Base-by-base conservation (phyloP, 768 basidiomycete species). In the Boletus vermiculosoides region DNA sequence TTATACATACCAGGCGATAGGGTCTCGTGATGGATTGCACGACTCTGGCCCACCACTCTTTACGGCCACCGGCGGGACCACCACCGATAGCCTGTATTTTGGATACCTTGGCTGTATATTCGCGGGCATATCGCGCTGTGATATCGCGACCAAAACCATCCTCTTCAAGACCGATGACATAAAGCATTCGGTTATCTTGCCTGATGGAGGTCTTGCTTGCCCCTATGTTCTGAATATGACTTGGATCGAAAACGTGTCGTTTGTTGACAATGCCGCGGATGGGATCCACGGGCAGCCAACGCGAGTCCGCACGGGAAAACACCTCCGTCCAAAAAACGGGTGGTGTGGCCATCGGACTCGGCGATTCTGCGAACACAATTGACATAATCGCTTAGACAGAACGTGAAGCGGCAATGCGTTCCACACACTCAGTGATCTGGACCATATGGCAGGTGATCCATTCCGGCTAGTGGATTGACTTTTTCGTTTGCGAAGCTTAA, bases 321-420 rank as follows among this genome's bases (percentile, higher is more conserved):
- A 97, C 92, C 72, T 99, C 97, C 0, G 90, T 92, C 97, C 97
- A 99, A 71, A 94, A 92, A 4, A 94, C 87, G 1, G 96, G 95
- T 4, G 93, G 87, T 11, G 85, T 85, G 51, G 60, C 78, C 37
- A 73, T 76, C 50, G 87, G 87, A 71, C 90, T 82, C 31, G 54
- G 60, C 2, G 68, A 59, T 50, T 61, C 71, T 71, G 57, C 10
- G 22, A 50, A 59, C 11, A 44, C 9, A 41, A 37, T 60, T 69
- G 61, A 65, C 67, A 66, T 58, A 63, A 63, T 56, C 61, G 55
- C 59, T 63, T 56, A 63, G 39, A 46, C n/a, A 68, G 65, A 39
- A 48, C 25, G 41, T 55, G 55, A 59, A 49, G 33, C 23, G 36
- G 57, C 45, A 45, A 54, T 37, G 13, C 30, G 23, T 42, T 47